Evolutionary conservation across 192 early-diverging fungal genomes (phyloP), one percentile per base, ranked within the genome.

Genomic region (Linderina pennispora): DNA sequence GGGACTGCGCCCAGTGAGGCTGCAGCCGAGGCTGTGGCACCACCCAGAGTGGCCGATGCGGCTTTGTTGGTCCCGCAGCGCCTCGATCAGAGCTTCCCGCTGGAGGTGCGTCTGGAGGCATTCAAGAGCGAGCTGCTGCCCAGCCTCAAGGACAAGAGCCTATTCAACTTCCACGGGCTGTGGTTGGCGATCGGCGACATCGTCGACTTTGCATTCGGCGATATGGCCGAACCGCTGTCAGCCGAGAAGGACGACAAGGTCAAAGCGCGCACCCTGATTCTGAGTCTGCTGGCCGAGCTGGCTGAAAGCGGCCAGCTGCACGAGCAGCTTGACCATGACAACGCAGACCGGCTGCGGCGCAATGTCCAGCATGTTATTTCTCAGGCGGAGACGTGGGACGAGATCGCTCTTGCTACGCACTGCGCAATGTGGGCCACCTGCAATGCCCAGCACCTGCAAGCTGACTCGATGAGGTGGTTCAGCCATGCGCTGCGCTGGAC

Each of bases 341-440:
- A 33, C 41, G 44, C 38, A 6, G 33, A 24, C 18, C 34, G 35
- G 36, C 51, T 43, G 18, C 69, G 58, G 23, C 36, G 17, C 9
- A 34, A 53, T 14, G 62, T 74, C 55, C 64, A 62, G 21, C 13
- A 20, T 3, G 50, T 58, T 8, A 42, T 67, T 8, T 28, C 40
- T 23, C 7, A 23, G 24, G 64, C 55, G 5, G 23, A 39, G 1
- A 51, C 51, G 40, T 67, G 64, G 64, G 39, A 36, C 7, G 70
- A 74, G 48, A 42, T 62, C 8, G 24, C 32, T 17, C 38, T 67
- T 17, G 64, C 59, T 8, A 32, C 45, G 19, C 51, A 50, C 24
- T 51, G 45, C 17, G 60, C 50, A 4, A 36, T 48, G n/a, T 74
- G 70, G 70, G 55, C 55, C 1, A 53, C 63, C 0, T 28, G 44